A percentile compares a stretch with the other conserved stretches of the same genome.
These are phyloP conservation scores for Biscogniauxia sp. DNA, from an alignment of 2,329 filamentous ascomycete species.

Conservation along the genomic window DNA sequence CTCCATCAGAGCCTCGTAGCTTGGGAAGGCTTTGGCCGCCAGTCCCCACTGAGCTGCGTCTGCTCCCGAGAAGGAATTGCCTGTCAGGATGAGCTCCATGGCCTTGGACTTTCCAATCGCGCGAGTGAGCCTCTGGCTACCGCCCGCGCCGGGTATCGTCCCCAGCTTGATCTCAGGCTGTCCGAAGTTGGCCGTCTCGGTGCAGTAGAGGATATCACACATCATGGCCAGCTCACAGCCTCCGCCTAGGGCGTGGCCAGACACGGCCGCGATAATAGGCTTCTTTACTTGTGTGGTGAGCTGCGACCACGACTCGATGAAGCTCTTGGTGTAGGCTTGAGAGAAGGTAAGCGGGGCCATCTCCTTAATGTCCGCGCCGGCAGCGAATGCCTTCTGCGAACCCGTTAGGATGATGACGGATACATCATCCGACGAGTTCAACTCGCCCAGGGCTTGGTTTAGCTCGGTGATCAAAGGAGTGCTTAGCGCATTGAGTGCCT, in stretches of 20 bases:
- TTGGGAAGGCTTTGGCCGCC: slow-evolving; percentile 77
- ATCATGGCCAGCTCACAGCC: slow-evolving; percentile 97
- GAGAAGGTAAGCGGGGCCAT: slow-evolving; percentile 93
- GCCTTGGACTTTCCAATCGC: slow-evolving; percentile 81
- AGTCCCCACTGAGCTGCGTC: slow-evolving; percentile 91
- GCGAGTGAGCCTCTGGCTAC: slow-evolving; percentile 81
- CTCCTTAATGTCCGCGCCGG: slow-evolving; percentile 97
- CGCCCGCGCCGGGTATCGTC: slow-evolving; percentile 86
- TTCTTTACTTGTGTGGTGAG: slow-evolving; percentile 85
- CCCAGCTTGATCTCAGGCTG: slow-evolving; percentile 97
- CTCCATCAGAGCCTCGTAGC: slow-evolving; percentile 77
- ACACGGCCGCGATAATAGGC: slow-evolving; percentile 90
- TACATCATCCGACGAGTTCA: slow-evolving; percentile 68
- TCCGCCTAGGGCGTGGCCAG: slow-evolving; percentile 89
- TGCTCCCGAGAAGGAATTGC: slow-evolving; percentile 76
- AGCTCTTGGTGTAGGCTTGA: slow-evolving; percentile 81
- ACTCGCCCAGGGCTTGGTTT: slow-evolving; percentile 70
- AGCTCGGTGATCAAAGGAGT: slow-evolving; percentile 89
- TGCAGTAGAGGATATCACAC: slow-evolving; percentile 94
- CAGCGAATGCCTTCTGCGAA: slow-evolving; percentile 85
- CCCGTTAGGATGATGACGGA: slow-evolving; percentile 83
- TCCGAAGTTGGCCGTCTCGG: slow-evolving; percentile 81
- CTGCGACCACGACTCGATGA: slow-evolving; percentile 93
- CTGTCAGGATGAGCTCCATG: slow-evolving; percentile 90
- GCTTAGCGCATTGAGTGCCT: slow-evolving; percentile 90